phyloP scores from a whole-genome alignment of 805 yeast genomes.

The Lachancea sp. region DNA sequence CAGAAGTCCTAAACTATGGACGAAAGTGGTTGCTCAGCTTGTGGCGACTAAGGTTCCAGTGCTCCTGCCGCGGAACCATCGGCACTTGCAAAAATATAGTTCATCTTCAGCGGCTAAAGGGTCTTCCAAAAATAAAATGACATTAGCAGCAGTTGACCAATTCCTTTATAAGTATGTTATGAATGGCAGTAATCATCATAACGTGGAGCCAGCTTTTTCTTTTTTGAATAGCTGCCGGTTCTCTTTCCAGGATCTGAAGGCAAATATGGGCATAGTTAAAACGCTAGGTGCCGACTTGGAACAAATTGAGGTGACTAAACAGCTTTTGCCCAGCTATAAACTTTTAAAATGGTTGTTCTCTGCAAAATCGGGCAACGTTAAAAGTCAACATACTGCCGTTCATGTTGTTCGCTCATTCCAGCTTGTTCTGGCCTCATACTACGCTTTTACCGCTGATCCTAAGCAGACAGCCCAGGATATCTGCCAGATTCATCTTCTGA shows the following conservation, averaged over 20 bases:
- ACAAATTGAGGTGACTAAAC: conserved; percentile 11
- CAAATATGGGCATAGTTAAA: conserved; percentile 5
- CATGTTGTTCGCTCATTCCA: conserved; percentile 19
- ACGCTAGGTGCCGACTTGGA: conserved; percentile 15
- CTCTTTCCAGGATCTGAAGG: not conserved
- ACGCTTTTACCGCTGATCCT: conserved; percentile 8
- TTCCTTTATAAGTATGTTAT: conserved; percentile 2
- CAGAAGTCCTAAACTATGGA: conserved; percentile 15
- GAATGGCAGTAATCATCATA: conserved; percentile 3
- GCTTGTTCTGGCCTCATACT: conserved; percentile 17
- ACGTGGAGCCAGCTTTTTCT: conserved; percentile 8
- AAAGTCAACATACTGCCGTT: not conserved
- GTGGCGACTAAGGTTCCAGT: too few species aligned
- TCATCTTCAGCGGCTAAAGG: conserved; percentile 3
- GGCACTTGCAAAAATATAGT: not conserved
- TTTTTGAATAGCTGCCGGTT: conserved; percentile 1
- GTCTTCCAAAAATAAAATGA: not conserved
- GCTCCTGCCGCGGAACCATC: not conserved
- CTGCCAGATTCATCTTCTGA: conserved; percentile 1
- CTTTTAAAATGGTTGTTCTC: conserved; percentile 8
- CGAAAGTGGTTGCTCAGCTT: not conserved
- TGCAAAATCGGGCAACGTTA: conserved; percentile 3
- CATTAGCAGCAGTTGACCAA: conserved; percentile 2
- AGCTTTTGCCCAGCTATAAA: conserved; percentile 18
- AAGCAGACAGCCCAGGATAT: not conserved